Conservation (phyloP, 2,329 filamentous ascomycete species). For the Colletotrichum sp. region DNA sequence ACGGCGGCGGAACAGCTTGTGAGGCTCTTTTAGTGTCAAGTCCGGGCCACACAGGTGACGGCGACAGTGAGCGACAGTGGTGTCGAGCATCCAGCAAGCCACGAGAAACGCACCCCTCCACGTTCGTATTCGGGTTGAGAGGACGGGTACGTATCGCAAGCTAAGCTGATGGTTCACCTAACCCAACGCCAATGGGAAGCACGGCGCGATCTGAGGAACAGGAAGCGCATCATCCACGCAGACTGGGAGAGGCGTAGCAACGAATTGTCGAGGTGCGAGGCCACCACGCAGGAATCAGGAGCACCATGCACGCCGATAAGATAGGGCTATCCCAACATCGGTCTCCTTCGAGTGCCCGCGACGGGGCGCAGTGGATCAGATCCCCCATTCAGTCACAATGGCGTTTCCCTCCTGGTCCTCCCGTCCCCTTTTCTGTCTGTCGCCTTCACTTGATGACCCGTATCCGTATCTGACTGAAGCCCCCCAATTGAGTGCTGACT, state of each 20-base stretch:
- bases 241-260: not conserved
- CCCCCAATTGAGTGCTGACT: not conserved
- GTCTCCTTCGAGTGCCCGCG: not conserved
- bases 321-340: slow-evolving; percentile 1
- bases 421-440: not conserved
- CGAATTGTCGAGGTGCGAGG: slow-evolving; percentile 2
- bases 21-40: not conserved
- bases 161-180: not conserved
- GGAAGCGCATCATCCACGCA: not conserved
- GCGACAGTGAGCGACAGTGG: not conserved
- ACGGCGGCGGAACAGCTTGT: not conserved
- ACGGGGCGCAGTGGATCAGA: not conserved
- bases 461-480: not conserved
- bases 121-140: slow-evolving; percentile 19
- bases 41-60: not conserved
- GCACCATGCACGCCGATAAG: slow-evolving; percentile 1
- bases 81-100: not conserved
- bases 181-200: not conserved
- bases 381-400: not conserved
- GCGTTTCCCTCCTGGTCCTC: not conserved
- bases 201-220: not conserved
- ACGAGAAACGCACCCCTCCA: not conserved
- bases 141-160: not conserved
- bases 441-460: not conserved
- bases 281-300: not conserved